Evolutionary conservation across 192 early-diverging fungal genomes (phyloP).

Genomic region (Jimgerdemannia lactiflua): DNA sequence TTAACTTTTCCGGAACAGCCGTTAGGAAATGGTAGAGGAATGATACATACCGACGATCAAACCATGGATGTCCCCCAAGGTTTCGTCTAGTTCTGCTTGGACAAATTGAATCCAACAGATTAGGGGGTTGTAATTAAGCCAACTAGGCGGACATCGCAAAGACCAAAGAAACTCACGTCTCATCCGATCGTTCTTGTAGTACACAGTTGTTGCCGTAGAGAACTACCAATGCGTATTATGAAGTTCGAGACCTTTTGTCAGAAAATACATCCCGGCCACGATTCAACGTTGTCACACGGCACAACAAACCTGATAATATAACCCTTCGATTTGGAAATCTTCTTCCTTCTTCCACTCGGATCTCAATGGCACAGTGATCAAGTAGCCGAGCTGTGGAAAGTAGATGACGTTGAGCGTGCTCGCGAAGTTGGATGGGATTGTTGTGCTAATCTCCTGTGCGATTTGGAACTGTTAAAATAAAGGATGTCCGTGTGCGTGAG

Average conservation of each 20-base stretch:
- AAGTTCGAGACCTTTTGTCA: neutral
- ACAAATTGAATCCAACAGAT: neutral
- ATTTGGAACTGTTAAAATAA: constrained; percentile 38
- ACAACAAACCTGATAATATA: constrained; percentile 51
- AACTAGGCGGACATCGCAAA: neutral
- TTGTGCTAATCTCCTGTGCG: constrained; percentile 52
- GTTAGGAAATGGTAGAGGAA: neutral
- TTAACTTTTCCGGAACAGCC: neutral
- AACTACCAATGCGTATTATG: constrained; percentile 47
- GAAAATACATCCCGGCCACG: neutral
- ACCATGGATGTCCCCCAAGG: constrained; percentile 82
- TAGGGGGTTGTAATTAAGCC: neutral
- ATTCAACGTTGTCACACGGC: too few relatives aligned
- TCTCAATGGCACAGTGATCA: constrained; percentile 65
- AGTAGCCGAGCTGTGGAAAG: constrained; percentile 77
- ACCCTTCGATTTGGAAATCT: constrained; percentile 42
- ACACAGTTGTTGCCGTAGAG: constrained; percentile 56
- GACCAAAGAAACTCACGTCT: constrained; percentile 25
- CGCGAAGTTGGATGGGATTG: constrained; percentile 51
- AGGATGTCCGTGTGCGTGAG: neutral
- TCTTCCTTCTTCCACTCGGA: constrained; percentile 28
- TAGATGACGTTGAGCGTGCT: constrained; percentile 68
- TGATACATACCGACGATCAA: constrained; percentile 62
- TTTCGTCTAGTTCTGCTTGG: constrained; percentile 66
- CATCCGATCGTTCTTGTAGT: constrained; percentile 67